Percentiles rank a stretch among this genome's conserved stretches.
Evolutionary conservation across 2,329 filamentous ascomycete species (phyloP).

Genomic region (Alternaria viburni): DNA sequence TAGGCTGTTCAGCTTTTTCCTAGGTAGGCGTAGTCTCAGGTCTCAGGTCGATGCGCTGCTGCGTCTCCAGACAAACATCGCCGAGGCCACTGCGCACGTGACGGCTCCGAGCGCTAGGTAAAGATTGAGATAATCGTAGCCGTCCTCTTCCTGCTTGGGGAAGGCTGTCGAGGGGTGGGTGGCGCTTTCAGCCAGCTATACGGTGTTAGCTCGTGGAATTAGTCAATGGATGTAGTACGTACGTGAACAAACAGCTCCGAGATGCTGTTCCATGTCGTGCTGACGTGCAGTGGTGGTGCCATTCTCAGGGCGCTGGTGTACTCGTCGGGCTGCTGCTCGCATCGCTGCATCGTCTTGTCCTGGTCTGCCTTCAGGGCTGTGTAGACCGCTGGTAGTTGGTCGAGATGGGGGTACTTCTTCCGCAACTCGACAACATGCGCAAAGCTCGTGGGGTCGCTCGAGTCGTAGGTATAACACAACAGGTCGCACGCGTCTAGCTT

Average conservation of each 20-base stretch:
- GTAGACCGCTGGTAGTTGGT: constrained; percentile 89
- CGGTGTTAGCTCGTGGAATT: constrained; percentile 20
- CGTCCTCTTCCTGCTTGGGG: constrained; percentile 85
- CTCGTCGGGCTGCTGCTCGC: constrained; percentile 85
- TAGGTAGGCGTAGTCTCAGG: too few species aligned
- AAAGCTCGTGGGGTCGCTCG: constrained; percentile 94
- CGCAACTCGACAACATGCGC: constrained; percentile 85
- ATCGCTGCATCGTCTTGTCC: constrained; percentile 95
- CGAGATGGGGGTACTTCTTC: constrained; percentile 78
- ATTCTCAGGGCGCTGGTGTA: constrained; percentile 87
- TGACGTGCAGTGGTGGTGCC: constrained; percentile 91
- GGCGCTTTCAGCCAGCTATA: constrained; percentile 82
- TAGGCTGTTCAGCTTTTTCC: too few species aligned
- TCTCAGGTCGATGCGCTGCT: constrained; percentile 29
- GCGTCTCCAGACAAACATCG: constrained; percentile 66
- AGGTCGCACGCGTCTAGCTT: constrained; percentile 94
- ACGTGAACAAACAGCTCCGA: constrained; percentile 86
- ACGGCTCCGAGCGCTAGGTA: constrained; percentile 83
- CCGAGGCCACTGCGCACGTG: constrained; percentile 64
- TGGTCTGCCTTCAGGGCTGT: constrained; percentile 93
- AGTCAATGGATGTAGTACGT: constrained; percentile 38
- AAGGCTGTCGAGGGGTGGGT: constrained; percentile 89
- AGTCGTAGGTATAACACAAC: constrained; percentile 95
- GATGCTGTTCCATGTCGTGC: constrained; percentile 92
- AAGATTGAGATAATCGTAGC: constrained; percentile 78